Evolutionary conservation across 352 stramenopile species (phyloP), one percentile per base, ranked within the genome.

Genomic region (Phytophthora litchii): DNA sequence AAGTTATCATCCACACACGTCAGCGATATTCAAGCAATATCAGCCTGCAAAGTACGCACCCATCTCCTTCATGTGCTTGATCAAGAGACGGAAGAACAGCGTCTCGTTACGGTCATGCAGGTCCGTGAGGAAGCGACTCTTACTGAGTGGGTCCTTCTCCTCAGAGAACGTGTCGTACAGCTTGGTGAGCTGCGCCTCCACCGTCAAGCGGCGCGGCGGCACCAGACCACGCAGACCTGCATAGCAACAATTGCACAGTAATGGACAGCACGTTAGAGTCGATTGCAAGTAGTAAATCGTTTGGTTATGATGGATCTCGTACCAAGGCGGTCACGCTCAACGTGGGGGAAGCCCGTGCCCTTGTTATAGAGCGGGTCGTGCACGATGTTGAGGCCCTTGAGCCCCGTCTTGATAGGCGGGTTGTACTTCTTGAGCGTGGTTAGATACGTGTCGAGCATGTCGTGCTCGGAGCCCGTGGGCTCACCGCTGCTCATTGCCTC

Each of bases 51-150:
- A 42, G 32, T 34, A 80, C 80, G 70, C 65, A 92, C 83, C 93
- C 78, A 98, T 96, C 72, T 98, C 89, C 31, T 85, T 78, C 40
- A 97, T 95, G 75, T 98, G 70, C 25, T 93, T 80, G 49, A 95
- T 91, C 46, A 98, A 70, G 44, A 98, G 76, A 34, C 95, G 84
- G 69, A 98, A 97, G 72, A 98, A 98, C 23, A 98, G 75, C 42
- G 95, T 98, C 77, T 98, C 95, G 76, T 98, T 98, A 31, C 89
- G 85, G 79, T 98, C 96, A 69, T 98, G 95, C 47, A 98, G 70
- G 61, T 98, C 93, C 46, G 75, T 93, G 41, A 99, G 74, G 70
- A 97, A 97, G 23, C 96, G 76, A 70, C 97, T 95, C 79, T 98
- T 98, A 45, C 78, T 76, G 50, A 99, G 88, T 36, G 86, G 73